A percentile compares a stretch with the other conserved stretches of the same genome.
Evolutionary conservation across 352 stramenopile species (phyloP).

Genomic region (Thalassiosira hispida): DNA sequence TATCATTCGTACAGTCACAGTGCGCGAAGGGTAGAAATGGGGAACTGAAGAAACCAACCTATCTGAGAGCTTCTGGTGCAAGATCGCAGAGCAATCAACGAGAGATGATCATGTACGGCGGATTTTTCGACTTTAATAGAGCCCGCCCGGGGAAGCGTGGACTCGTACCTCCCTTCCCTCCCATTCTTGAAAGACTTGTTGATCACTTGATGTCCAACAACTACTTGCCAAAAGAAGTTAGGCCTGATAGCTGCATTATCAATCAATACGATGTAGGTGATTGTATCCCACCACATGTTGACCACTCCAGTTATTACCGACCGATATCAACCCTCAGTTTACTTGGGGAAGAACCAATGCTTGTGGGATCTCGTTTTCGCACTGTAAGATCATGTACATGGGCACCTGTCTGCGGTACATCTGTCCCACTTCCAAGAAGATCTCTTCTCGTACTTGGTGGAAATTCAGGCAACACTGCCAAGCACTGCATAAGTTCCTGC

Average conservation of each 20-base stretch:
- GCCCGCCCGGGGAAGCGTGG: slow-evolving; percentile 47
- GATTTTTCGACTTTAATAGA: slow-evolving; percentile 55
- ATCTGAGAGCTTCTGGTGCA: slow-evolving; percentile 24
- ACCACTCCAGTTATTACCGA: slow-evolving; percentile 47
- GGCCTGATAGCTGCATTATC: slow-evolving; percentile 56
- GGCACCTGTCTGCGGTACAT: slow-evolving; percentile 30
- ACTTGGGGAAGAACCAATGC: slow-evolving; percentile 55
- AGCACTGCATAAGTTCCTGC: slow-evolving; percentile 59
- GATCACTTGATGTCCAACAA: slow-evolving; percentile 33
- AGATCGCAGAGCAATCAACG: slow-evolving; percentile 51
- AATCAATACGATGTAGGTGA: slow-evolving; percentile 52
- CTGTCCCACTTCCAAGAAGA: slow-evolving; percentile 30
- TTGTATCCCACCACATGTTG: slow-evolving; percentile 56
- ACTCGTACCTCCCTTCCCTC: slow-evolving; percentile 41
- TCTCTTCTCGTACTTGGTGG: slow-evolving; percentile 49
- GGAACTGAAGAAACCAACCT: slow-evolving; percentile 48
- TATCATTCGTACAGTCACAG: slow-evolving; percentile 47
- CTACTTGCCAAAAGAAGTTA: slow-evolving; percentile 32
- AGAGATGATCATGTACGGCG: slow-evolving; percentile 44
- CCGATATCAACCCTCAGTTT: slow-evolving; percentile 53
- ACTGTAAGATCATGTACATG: slow-evolving; percentile 42
- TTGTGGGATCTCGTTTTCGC: slow-evolving; percentile 49
- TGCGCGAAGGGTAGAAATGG: slow-evolving; percentile 37
- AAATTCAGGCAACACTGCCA: slow-evolving; percentile 48
- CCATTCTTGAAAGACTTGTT: slow-evolving; percentile 35